These are phyloP conservation scores for Candida dubliniensis DNA, from an alignment of 1,139 yeast genomes.

Conservation along the genomic window DNA sequence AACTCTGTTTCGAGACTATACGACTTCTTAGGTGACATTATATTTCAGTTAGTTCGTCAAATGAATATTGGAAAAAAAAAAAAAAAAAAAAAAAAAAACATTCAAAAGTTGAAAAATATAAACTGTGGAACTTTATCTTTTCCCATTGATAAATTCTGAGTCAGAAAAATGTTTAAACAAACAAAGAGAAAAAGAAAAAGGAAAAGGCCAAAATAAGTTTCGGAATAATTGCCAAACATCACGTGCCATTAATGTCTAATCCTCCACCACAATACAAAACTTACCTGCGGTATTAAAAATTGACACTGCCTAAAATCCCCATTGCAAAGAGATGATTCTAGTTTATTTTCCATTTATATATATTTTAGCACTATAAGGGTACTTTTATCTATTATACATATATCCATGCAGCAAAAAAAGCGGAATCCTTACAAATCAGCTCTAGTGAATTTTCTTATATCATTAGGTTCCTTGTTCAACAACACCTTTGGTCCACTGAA, in stretches of 20 bases:
- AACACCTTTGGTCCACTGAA: constrained; percentile 68
- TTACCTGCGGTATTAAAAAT: no score
- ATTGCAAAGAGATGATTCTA: no score
- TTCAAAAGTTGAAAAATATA: neutral
- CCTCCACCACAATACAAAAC: neutral
- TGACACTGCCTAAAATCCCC: no score
- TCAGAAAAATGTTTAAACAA: neutral
- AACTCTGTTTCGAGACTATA: constrained; percentile 70
- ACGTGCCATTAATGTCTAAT: neutral
- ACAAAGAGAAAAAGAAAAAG: neutral
- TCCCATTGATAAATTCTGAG: neutral
- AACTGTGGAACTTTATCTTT: constrained; percentile 1
- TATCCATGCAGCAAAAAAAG: neutral
- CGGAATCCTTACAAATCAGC: constrained; percentile 26
- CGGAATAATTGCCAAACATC: neutral
- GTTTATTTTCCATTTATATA: no score
- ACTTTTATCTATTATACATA: no score
- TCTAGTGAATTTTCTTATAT: constrained; percentile 55
- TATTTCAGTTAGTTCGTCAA: neutral
- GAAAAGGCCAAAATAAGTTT: neutral
- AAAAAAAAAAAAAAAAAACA: neutral
- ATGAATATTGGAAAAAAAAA: neutral
- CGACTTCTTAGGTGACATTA: constrained; percentile 31
- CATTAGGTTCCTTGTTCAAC: constrained; percentile 60
- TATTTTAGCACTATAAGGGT: no score